phyloP scores from a whole-genome alignment of 2,329 filamentous ascomycete genomes.

The Pestalotiopsis sp. region DNA sequence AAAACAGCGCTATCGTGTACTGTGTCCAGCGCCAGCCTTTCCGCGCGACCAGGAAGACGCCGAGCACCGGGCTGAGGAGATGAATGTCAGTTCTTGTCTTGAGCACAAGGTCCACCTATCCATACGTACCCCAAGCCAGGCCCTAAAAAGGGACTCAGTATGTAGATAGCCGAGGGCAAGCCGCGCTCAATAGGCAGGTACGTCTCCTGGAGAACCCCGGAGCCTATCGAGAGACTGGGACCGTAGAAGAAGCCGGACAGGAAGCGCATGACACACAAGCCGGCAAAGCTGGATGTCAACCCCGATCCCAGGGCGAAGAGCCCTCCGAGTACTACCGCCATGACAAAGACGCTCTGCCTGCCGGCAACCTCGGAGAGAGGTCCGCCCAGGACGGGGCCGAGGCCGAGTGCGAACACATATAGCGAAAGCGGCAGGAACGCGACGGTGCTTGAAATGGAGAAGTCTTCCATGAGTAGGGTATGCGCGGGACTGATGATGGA shows the following conservation, averaged over 20 bases:
- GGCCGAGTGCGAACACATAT: conserved; percentile 60
- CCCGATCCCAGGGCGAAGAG: conserved; percentile 60
- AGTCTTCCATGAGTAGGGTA: conserved; percentile 49
- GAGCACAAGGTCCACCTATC: not conserved
- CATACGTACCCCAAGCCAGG: conserved; percentile 49
- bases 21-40: conserved; percentile 57
- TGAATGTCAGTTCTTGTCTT: not conserved
- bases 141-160: conserved; percentile 55
- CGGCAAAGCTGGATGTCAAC: conserved; percentile 49
- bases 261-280: conserved; percentile 56
- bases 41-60: conserved; percentile 46
- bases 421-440: conserved; percentile 61
- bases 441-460: conserved; percentile 54
- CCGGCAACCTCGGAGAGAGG: conserved; percentile 62
- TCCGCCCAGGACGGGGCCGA: conserved; percentile 61
- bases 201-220: conserved; percentile 52
- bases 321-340: conserved; percentile 46
- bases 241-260: conserved; percentile 54
- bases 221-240: conserved; percentile 49
- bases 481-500: conserved; percentile 55
- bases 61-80: conserved; percentile 40
- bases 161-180: conserved; percentile 43
- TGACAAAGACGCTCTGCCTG: conserved; percentile 52
- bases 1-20: conserved; percentile 51
- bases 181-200: conserved; percentile 45